Evolutionary conservation across 2,329 filamentous ascomycete species (phyloP).

Genomic region (Zarea fungicola): DNA sequence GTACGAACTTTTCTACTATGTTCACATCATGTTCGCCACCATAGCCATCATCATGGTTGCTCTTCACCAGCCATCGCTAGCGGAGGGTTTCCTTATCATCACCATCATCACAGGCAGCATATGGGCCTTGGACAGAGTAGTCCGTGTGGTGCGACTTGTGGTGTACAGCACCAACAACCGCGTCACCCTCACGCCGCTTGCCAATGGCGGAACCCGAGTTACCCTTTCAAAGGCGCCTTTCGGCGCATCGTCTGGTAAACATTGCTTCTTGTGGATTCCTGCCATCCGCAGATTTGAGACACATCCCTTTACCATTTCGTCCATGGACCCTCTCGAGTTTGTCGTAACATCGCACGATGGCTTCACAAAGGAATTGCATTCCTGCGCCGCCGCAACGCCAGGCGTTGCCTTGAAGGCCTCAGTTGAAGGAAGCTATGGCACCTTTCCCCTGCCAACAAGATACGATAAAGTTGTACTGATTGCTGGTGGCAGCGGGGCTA

Average conservation of each 20-base stretch:
- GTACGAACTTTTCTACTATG: conserved; percentile 53
- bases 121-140: conserved; percentile 46
- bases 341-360: conserved; percentile 54
- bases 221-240: conserved; percentile 44
- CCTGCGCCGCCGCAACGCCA: conserved; percentile 44
- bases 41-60: conserved; percentile 42
- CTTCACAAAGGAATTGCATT: conserved; percentile 52
- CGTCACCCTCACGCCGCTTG: conserved; percentile 48
- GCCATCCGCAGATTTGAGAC: conserved; percentile 50
- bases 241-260: conserved; percentile 47
- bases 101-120: conserved; percentile 38
- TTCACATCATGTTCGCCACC: conserved; percentile 46
- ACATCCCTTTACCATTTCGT: conserved; percentile 59
- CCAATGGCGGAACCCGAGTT: conserved; percentile 51
- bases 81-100: conserved; percentile 37
- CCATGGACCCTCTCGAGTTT: conserved; percentile 49
- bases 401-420: conserved; percentile 45
- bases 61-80: conserved; percentile 46
- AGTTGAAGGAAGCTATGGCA: conserved; percentile 56
- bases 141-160: conserved; percentile 40
- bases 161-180: conserved; percentile 45
- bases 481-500: conserved; percentile 57
- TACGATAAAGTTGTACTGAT: conserved; percentile 55
- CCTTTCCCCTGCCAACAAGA: conserved; percentile 44
- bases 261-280: conserved; percentile 62